Percentiles rank a stretch among this genome's conserved stretches.
Evolutionary conservation across 257 asterid genomes (phyloP).

Genomic region (Solanum sejunctum): DNA sequence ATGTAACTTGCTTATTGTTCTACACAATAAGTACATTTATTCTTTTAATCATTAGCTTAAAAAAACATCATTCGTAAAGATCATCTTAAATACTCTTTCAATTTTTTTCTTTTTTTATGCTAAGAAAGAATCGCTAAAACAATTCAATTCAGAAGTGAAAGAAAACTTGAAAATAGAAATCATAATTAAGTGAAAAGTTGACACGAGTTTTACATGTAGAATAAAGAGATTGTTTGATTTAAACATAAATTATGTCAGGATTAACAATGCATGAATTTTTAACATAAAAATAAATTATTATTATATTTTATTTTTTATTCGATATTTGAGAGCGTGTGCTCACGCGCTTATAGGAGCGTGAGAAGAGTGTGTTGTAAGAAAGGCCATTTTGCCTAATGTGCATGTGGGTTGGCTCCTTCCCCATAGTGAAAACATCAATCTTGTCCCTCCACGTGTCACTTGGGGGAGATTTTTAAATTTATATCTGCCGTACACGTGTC

Average conservation of each 20-base stretch:
- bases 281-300: not conserved
- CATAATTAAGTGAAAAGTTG: not conserved
- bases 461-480: not conserved
- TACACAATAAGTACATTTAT: not conserved
- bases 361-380: not conserved
- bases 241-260: not conserved
- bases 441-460: not conserved
- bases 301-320: not conserved
- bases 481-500: not conserved
- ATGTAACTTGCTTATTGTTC: not conserved
- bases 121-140: not conserved
- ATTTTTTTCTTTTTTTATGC: not conserved
- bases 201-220: not conserved
- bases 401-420: constrained; percentile 4
- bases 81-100: not conserved
- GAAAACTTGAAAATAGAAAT: not conserved
- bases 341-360: not conserved
- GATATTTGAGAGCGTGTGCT: not conserved
- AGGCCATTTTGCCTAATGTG: not conserved
- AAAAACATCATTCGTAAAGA: not conserved
- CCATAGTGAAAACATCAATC: not conserved
- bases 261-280: too few species aligned
- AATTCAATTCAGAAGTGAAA: not conserved
- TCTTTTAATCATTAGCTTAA: not conserved
- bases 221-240: not conserved